Percentiles rank a stretch among this genome's conserved stretches.
Conservation (phyloP, 2,329 filamentous ascomycete genomes). For the Rhinocladiella similis region DNA sequence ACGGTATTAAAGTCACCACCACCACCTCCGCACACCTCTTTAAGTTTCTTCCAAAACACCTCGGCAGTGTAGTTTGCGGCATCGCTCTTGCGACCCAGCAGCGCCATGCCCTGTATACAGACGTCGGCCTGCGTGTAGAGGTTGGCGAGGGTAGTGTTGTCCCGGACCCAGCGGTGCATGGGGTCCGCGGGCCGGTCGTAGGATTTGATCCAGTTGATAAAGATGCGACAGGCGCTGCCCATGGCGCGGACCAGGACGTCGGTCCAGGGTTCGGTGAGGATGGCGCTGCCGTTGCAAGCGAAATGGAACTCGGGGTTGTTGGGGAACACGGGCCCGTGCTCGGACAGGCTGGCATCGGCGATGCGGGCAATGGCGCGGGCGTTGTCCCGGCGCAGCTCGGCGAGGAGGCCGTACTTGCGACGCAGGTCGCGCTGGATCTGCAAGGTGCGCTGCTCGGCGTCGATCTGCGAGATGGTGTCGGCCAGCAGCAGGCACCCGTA, state of each 20-base stretch:
- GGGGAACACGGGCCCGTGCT: constrained; percentile 16
- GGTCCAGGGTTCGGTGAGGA: constrained; percentile 64
- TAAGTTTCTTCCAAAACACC: constrained; percentile 12
- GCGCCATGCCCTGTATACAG: constrained; percentile 21
- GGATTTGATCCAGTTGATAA: constrained; percentile 15
- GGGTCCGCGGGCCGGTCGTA: constrained; percentile 10
- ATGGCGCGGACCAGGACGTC: constrained; percentile 39
- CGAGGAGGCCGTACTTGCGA: constrained; percentile 6
- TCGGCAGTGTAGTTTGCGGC: constrained; percentile 20
- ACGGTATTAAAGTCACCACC: too few relatives aligned
- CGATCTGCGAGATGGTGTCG: constrained; percentile 55
- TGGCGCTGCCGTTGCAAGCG: constrained; percentile 54
- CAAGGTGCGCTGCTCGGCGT: constrained; percentile 38
- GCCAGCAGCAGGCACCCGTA: constrained; percentile 57
- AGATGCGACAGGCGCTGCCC: constrained; percentile 20
- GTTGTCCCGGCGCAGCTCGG: constrained; percentile 10
- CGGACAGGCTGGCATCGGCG: constrained; percentile 15
- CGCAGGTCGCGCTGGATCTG: constrained; percentile 12
- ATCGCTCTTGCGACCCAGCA: constrained; percentile 22
- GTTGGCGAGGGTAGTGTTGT: constrained; percentile 9
- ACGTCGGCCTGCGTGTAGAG: constrained; percentile 13
- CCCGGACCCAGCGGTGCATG: constrained; percentile 9
- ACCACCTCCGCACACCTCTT: neutral
- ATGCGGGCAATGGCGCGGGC: constrained; percentile 19
- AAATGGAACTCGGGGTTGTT: constrained; percentile 46